These are phyloP conservation scores for Aspergillus wentii DNA, from an alignment of 495 filamentous ascomycete genomes.

Conservation along the genomic window DNA sequence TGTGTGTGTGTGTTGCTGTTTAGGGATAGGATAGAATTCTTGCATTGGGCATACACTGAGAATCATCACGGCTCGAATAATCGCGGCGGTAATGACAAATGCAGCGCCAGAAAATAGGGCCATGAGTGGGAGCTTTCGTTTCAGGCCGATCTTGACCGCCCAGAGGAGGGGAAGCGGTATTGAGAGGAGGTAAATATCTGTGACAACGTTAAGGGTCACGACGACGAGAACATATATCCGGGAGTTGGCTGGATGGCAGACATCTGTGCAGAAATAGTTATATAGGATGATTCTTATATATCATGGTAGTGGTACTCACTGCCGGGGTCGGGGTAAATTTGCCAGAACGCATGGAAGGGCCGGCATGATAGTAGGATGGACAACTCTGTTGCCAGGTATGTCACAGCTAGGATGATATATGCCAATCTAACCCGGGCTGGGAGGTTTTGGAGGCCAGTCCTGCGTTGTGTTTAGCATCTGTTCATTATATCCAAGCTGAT, in stretches of 20 bases:
- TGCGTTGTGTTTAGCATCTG: conserved; percentile 11
- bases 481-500: neutral
- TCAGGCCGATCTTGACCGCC: conserved; percentile 36
- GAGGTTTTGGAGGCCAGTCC: conserved; percentile 37
- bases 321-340: conserved; percentile 47
- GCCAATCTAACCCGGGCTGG: conserved; percentile 37
- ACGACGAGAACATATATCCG: conserved; percentile 25
- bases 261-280: conserved; percentile 23
- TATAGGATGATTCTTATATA: conserved; percentile 3
- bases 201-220: conserved; percentile 43
- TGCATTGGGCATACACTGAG: conserved; percentile 39
- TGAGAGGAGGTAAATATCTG: conserved; percentile 47
- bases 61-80: conserved; percentile 51
- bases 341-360: conserved; percentile 46
- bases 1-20: too few species aligned
- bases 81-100: conserved; percentile 49
- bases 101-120: conserved; percentile 51
- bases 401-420: conserved; percentile 38
- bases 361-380: conserved; percentile 41
- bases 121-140: conserved; percentile 42
- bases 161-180: conserved; percentile 50
- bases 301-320: conserved; percentile 23
- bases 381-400: conserved; percentile 40
- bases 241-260: conserved; percentile 33
- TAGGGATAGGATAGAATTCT: too few species aligned